Evolutionary conservation across 495 filamentous ascomycete species (phyloP).

Genomic region (Poronia punctata): DNA sequence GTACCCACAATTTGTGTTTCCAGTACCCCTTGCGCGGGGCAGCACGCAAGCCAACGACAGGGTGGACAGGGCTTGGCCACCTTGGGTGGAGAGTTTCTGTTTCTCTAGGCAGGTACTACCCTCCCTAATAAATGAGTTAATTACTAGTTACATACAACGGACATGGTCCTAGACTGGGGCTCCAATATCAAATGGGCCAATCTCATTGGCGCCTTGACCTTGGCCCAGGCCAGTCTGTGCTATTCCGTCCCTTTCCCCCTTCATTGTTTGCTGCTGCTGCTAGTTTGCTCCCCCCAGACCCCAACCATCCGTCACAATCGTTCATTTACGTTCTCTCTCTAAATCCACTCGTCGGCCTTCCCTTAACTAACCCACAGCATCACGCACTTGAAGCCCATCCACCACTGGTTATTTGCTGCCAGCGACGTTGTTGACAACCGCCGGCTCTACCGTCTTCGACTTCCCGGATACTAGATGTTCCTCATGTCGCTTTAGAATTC

Average conservation of each 20-base stretch:
- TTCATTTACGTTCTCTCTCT: conserved; percentile 6
- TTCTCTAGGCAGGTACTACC: too few species aligned
- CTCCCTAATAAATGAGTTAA: too few species aligned
- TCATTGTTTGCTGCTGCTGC: conserved; percentile 10
- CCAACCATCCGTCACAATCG: conserved; percentile 8
- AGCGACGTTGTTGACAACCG: conserved; percentile 6
- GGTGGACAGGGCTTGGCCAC: too few species aligned
- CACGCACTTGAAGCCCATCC: conserved; percentile 11
- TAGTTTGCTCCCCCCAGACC: conserved; percentile 1
- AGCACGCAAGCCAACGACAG: too few species aligned
- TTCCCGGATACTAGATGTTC: conserved; percentile 18
- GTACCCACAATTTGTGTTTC: conserved; percentile 8
- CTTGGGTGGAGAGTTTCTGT: too few species aligned
- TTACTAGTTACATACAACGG: too few species aligned
- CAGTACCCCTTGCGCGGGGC: conserved; percentile 1
- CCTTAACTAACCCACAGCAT: conserved; percentile 22
- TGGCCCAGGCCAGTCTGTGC: not conserved
- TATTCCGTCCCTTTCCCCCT: too few species aligned
- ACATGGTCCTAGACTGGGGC: not conserved
- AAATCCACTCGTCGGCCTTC: conserved; percentile 11
- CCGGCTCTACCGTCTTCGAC: not conserved
- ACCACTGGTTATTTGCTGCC: conserved; percentile 6
- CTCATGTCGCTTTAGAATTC: conserved; percentile 24
- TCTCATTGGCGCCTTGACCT: not conserved
- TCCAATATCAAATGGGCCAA: not conserved